A percentile compares a stretch with the other conserved stretches of the same genome.
phyloP scores from a whole-genome alignment of 352 stramenopile genomes.

The Nothophytophthora sp. region DNA sequence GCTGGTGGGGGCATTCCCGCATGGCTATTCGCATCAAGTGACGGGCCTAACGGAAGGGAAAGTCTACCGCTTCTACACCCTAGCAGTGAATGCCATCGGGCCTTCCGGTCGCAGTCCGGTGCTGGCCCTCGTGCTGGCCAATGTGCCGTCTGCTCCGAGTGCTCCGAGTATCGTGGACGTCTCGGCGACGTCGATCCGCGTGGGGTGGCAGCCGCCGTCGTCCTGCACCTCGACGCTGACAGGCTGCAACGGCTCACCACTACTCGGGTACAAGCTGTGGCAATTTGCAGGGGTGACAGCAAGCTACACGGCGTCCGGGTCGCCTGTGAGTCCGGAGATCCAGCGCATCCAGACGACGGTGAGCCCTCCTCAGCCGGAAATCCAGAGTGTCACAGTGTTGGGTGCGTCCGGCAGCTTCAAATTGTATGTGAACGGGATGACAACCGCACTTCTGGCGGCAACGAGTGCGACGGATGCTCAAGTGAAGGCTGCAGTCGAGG shows the following conservation, averaged over 20 bases:
- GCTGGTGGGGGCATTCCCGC: slow-evolving; percentile 44
- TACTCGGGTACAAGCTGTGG: slow-evolving; percentile 95
- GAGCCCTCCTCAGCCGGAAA: slow-evolving; percentile 49
- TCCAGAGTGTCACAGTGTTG: slow-evolving; percentile 73
- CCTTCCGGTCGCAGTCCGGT: slow-evolving; percentile 79
- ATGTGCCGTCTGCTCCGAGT: slow-evolving; percentile 52
- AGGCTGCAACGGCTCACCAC: slow-evolving; percentile 71
- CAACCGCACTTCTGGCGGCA: slow-evolving; percentile 47
- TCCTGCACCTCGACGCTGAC: slow-evolving; percentile 74
- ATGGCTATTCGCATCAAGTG: slow-evolving; percentile 50
- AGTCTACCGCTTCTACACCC: slow-evolving; percentile 94
- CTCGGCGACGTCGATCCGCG: slow-evolving; percentile 52
- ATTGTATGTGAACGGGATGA: slow-evolving; percentile 69
- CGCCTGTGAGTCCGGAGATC: slow-evolving; percentile 82
- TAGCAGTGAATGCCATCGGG: slow-evolving; percentile 85
- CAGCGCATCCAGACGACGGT: slow-evolving; percentile 90
- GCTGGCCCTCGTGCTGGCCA: slow-evolving; percentile 90
- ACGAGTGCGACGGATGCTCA: slow-evolving; percentile 35
- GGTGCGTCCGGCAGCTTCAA: slow-evolving; percentile 69
- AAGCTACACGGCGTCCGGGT: slow-evolving; percentile 75
- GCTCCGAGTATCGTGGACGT: slow-evolving; percentile 68
- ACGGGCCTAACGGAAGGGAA: slow-evolving; percentile 71
- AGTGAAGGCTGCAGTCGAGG: slow-evolving; percentile 57
- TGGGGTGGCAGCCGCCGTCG: slow-evolving; percentile 67
- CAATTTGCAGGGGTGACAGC: slow-evolving; percentile 85